Conservation (phyloP, 2,329 filamentous ascomycete genomes). For the Fusarium subglutinans region DNA sequence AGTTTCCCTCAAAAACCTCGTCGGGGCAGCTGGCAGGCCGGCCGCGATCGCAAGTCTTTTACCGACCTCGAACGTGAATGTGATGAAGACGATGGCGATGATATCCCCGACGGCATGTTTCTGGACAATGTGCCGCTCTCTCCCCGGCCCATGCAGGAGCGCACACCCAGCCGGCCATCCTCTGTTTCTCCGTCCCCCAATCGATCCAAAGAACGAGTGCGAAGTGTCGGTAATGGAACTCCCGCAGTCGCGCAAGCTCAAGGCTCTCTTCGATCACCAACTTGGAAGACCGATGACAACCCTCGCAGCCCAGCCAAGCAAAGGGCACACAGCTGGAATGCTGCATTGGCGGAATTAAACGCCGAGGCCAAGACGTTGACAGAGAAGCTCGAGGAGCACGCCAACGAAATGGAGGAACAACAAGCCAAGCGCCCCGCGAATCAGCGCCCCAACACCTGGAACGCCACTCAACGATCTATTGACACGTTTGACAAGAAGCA, state of each 20-base stretch:
- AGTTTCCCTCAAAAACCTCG: constrained; percentile 53
- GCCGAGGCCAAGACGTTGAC: constrained; percentile 79
- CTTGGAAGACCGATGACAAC: constrained; percentile 60
- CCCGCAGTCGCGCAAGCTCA: constrained; percentile 67
- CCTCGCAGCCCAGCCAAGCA: constrained; percentile 57
- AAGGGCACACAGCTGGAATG: constrained; percentile 79
- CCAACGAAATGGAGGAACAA: constrained; percentile 65
- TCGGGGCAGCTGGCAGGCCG: constrained; percentile 78
- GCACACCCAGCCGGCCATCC: constrained; percentile 61
- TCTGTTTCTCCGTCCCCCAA: constrained; percentile 66
- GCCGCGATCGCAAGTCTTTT: constrained; percentile 70
- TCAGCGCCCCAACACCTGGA: constrained; percentile 54
- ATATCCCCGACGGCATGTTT: constrained; percentile 81
- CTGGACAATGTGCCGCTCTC: constrained; percentile 86
- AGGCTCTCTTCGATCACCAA: constrained; percentile 67
- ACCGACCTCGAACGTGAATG: constrained; percentile 79
- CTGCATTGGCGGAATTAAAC: constrained; percentile 73
- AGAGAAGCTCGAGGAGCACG: constrained; percentile 82
- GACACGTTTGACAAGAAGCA: constrained; percentile 56
- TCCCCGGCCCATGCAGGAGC: constrained; percentile 69
- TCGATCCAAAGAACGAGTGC: constrained; percentile 60
- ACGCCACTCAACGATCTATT: constrained; percentile 46
- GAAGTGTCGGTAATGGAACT: constrained; percentile 71
- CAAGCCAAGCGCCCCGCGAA: constrained; percentile 46
- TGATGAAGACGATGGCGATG: constrained; percentile 78